Conservation (phyloP, 257 asterid genomes). For the Solanum gandarillasii region DNA sequence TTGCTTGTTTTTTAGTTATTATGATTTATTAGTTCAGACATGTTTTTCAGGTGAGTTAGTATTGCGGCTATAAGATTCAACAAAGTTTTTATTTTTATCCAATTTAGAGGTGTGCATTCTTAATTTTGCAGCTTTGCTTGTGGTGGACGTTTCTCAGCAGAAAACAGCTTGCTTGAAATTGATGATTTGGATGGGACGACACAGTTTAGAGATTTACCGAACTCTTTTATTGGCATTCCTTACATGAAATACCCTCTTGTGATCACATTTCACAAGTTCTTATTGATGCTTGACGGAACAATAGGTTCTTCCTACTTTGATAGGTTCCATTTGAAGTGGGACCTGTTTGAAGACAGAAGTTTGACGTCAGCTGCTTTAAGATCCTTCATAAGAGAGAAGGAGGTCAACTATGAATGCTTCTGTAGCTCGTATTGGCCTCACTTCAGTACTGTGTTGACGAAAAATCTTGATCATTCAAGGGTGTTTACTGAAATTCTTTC, state of each 20-base stretch:
- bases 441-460: conserved; percentile 27
- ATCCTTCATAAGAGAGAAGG: conserved; percentile 37
- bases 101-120: not conserved
- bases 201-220: conserved; percentile 43
- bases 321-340: conserved; percentile 26
- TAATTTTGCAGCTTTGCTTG: conserved; percentile 27
- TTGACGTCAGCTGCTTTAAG: conserved; percentile 30
- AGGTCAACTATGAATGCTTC: conserved; percentile 49
- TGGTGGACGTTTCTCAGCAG: conserved; percentile 7
- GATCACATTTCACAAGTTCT: conserved; percentile 53
- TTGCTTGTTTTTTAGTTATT: not conserved
- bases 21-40: not conserved
- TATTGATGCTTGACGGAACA: conserved; percentile 71
- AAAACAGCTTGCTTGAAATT: conserved; percentile 10
- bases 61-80: not conserved
- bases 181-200: conserved; percentile 41
- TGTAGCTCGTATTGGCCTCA: conserved; percentile 46
- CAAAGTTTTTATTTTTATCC: not conserved
- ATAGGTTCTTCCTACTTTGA: conserved; percentile 41
- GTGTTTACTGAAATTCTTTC: conserved; percentile 57
- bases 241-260: conserved; percentile 45
- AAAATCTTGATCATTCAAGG: conserved; percentile 39
- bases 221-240: conserved; percentile 35
- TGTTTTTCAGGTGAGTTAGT: not conserved
- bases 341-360: conserved; percentile 5